A percentile compares a stretch with the other conserved stretches of the same genome.
phyloP scores from a whole-genome alignment of 805 yeast genomes.

The Wickerhamiella shivajii region DNA sequence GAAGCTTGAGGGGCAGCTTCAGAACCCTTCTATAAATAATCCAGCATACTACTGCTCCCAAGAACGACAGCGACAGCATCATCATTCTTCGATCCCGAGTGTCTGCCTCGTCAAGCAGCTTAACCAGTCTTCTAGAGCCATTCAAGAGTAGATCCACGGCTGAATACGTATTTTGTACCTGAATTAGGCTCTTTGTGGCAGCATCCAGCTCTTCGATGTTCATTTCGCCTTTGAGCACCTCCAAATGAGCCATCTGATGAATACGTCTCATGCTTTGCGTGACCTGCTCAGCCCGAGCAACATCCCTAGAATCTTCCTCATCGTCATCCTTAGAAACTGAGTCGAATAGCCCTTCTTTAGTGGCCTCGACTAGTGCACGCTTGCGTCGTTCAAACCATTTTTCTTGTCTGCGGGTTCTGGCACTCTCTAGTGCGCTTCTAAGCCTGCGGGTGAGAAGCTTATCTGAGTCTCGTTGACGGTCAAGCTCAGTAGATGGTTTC shows the following conservation, averaged over 20 bases:
- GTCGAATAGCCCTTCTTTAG: not conserved
- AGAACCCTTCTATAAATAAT: slow-evolving; percentile 27
- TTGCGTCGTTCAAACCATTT: slow-evolving; percentile 3
- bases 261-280: slow-evolving; percentile 22
- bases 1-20: slow-evolving; percentile 24
- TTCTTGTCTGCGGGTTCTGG: not conserved
- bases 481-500: not conserved
- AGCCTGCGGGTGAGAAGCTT: slow-evolving; percentile 1
- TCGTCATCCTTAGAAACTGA: slow-evolving; percentile 2
- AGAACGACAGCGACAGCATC: slow-evolving; percentile 26
- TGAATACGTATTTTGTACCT: slow-evolving; percentile 24
- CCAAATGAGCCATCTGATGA: slow-evolving; percentile 26
- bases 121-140: slow-evolving; percentile 25
- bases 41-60: slow-evolving; percentile 25
- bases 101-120: slow-evolving; percentile 29
- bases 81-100: slow-evolving; percentile 26
- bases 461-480: slow-evolving; percentile 3
- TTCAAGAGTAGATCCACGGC: slow-evolving; percentile 26
- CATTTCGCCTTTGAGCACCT: slow-evolving; percentile 25
- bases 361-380: not conserved
- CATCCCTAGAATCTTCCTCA: slow-evolving; percentile 2
- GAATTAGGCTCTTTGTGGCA: slow-evolving; percentile 23
- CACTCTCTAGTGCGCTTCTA: slow-evolving; percentile 3
- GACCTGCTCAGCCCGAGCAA: slow-evolving; percentile 19
- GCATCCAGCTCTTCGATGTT: slow-evolving; percentile 28